Evolutionary conservation across 805 yeast species (phyloP).

Genomic region (Candida anglica): DNA sequence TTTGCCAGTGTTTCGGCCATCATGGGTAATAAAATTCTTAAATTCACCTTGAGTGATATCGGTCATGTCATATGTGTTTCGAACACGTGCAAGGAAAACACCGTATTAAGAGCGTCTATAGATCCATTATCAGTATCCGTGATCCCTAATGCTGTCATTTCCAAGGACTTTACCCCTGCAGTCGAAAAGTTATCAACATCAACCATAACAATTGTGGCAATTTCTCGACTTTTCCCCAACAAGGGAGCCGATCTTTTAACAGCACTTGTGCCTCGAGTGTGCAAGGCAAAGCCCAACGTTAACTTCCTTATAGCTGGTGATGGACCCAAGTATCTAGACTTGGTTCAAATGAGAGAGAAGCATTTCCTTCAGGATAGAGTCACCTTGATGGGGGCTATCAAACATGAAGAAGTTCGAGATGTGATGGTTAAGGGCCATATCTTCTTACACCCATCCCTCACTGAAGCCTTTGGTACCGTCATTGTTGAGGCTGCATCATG

Average conservation of each 20-base stretch:
- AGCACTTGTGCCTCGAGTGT: conserved; percentile 80
- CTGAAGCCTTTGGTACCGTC: conserved; percentile 98
- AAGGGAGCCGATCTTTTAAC: conserved; percentile 90
- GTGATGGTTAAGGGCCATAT: conserved; percentile 93
- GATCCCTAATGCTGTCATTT: conserved; percentile 93
- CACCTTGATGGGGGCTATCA: conserved; percentile 76
- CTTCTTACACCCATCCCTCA: conserved; percentile 86
- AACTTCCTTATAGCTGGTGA: conserved; percentile 90
- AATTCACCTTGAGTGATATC: conserved; percentile 78
- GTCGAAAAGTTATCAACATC: not conserved
- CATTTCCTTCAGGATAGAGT: conserved; percentile 85
- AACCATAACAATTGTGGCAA: conserved; percentile 77
- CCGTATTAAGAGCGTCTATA: conserved; percentile 79
- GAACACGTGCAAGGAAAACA: conserved; percentile 94
- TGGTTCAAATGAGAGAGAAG: conserved; percentile 92
- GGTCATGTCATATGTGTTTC: conserved; percentile 96
- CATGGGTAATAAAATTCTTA: conserved; percentile 79
- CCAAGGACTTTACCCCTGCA: conserved; percentile 72
- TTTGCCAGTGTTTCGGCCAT: conserved; percentile 83
- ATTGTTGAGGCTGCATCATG: conserved; percentile 97
- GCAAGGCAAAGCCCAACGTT: conserved; percentile 58
- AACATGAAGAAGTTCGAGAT: conserved; percentile 90
- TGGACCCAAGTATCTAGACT: conserved; percentile 91
- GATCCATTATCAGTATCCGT: conserved; percentile 80
- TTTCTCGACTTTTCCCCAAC: conserved; percentile 89